A percentile compares a stretch with the other conserved stretches of the same genome.
phyloP scores from a whole-genome alignment of 1,284 basidiomycete species.

The Ustilago loliicola region DNA sequence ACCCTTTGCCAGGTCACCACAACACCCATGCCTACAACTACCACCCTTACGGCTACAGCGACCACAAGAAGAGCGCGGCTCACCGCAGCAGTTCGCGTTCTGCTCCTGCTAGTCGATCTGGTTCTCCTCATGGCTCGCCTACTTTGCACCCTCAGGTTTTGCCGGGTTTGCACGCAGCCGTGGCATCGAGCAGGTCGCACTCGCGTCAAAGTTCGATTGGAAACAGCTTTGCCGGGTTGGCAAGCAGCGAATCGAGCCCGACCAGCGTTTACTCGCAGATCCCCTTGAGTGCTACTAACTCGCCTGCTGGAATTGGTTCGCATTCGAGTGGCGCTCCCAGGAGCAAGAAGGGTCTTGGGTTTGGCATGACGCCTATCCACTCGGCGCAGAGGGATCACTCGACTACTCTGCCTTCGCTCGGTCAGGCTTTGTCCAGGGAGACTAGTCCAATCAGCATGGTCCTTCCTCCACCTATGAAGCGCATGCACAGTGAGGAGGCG shows the following conservation, averaged over 20 bases:
- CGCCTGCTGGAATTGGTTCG: constrained; percentile 39
- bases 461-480: constrained; percentile 49
- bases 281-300: constrained; percentile 38
- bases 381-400: constrained; percentile 37
- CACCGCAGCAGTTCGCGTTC: constrained; percentile 55
- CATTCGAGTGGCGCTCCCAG: constrained; percentile 16
- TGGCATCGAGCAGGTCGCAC: constrained; percentile 41
- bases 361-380: constrained; percentile 56
- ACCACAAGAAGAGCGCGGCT: constrained; percentile 36
- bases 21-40: constrained; percentile 52
- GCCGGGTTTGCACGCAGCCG: constrained; percentile 14
- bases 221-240: constrained; percentile 36
- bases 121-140: constrained; percentile 57
- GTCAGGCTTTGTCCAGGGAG: constrained; percentile 46
- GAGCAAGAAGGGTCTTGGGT: constrained; percentile 33
- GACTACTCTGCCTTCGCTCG: constrained; percentile 41
- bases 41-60: constrained; percentile 56
- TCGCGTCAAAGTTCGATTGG: constrained; percentile 55
- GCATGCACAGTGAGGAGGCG: constrained; percentile 26
- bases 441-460: constrained; percentile 50
- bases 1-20: constrained; percentile 51
- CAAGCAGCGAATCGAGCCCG: constrained; percentile 52
- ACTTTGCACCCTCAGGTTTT: constrained; percentile 32
- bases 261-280: constrained; percentile 49
- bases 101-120: constrained; percentile 55